Percentiles rank a stretch among this genome's conserved stretches.
These are phyloP conservation scores for Tremellales sp. DNA, from an alignment of 1,284 basidiomycete genomes.

Conservation along the genomic window DNA sequence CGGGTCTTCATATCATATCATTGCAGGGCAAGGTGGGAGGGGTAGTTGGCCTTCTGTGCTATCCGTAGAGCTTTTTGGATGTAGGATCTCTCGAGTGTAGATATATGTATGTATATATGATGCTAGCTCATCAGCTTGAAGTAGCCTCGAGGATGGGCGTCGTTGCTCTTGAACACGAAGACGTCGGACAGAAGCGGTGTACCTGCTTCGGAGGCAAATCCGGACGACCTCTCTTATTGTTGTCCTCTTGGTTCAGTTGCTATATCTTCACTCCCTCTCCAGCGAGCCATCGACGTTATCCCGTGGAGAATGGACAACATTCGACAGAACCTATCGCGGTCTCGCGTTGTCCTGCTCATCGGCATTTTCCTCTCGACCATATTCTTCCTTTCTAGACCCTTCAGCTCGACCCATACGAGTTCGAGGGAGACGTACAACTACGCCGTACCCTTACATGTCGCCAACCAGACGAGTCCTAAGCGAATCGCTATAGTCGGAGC, in stretches of 20 bases:
- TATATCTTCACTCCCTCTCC: slow-evolving; percentile 1
- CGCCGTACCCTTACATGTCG: slow-evolving; percentile 2
- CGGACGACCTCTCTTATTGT: not conserved
- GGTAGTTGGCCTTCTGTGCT: no score
- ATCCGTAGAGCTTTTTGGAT: no score
- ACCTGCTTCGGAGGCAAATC: no score
- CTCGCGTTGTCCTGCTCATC: not conserved
- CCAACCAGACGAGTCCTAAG: slow-evolving; percentile 19
- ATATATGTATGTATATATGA: no score
- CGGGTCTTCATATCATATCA: not conserved
- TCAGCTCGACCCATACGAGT: not conserved
- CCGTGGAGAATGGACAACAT: no score
- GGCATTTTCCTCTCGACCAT: not conserved
- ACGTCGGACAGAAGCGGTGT: no score
- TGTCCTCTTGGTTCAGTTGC: slow-evolving; percentile 1
- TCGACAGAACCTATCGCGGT: not conserved
- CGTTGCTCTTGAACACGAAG: no score
- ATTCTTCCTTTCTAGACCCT: not conserved
- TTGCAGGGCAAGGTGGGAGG: not conserved
- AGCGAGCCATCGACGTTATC: slow-evolving; percentile 1
- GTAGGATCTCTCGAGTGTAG: no score
- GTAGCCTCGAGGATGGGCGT: no score
- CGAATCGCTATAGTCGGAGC: slow-evolving; percentile 78
- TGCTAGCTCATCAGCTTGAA: no score
- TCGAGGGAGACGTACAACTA: slow-evolving; percentile 2